Percentiles rank a stretch among this genome's conserved stretches.
These are phyloP conservation scores for Mycosphaerelloides madeirae DNA, from an alignment of 2,329 filamentous ascomycete species.

Conservation along the genomic window DNA sequence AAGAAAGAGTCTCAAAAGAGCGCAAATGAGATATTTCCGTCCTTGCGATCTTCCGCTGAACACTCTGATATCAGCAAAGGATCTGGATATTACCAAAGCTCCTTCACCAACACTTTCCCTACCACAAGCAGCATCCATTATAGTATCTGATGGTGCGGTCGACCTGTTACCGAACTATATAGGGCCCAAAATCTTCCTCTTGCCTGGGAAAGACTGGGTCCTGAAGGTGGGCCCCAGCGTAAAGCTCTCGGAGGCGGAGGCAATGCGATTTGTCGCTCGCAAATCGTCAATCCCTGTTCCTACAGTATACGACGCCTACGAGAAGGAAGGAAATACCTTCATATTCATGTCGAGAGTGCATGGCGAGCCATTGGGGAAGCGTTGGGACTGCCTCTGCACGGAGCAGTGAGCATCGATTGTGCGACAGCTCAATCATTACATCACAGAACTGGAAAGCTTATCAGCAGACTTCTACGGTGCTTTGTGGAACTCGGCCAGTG, in stretches of 20 bases:
- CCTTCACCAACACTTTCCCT: no score
- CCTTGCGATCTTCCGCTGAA: no score
- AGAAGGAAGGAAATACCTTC: constrained; percentile 3
- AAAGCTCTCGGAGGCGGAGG: constrained; percentile 8
- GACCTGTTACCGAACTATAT: no score
- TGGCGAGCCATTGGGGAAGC: constrained; percentile 2
- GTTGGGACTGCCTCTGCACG: constrained; percentile 1
- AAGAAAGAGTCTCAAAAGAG: no score
- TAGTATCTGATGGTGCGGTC: no score
- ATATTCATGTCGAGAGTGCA: constrained; percentile 8
- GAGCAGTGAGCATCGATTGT: background rate
- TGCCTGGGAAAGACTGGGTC: constrained; percentile 3
- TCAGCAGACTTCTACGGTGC: constrained; percentile 5
- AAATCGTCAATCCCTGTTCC: constrained; percentile 10
- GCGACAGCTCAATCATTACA: constrained; percentile 2
- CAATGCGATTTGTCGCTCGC: constrained; percentile 8
- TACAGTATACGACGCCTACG: constrained; percentile 4
- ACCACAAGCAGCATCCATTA: no score
- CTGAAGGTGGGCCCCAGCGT: constrained; percentile 8
- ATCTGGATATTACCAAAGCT: no score
- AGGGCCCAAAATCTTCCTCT: no score
- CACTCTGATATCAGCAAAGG: no score
- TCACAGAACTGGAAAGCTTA: constrained; percentile 3
- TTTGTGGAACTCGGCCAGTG: constrained; percentile 7
- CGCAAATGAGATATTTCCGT: no score